Conservation (phyloP, 1,284 basidiomycete genomes). For the Ceratobasidium sp. region DNA sequence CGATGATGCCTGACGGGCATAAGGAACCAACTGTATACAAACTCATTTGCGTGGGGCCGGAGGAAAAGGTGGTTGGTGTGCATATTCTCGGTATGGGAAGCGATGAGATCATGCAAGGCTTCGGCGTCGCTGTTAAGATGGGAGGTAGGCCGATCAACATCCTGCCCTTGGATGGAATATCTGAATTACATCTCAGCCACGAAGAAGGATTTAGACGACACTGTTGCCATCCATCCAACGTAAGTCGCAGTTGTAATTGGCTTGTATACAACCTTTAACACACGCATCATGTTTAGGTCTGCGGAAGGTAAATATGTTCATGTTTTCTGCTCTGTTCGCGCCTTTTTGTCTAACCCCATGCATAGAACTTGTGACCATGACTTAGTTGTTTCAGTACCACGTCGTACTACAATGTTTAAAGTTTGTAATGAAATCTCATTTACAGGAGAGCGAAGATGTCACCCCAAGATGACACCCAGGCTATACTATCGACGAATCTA, state of each 20-base stretch:
- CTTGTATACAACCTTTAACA: background rate
- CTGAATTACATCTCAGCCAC: slow-evolving; percentile 57
- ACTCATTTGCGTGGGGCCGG: slow-evolving; percentile 82
- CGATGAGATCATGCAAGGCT: slow-evolving; percentile 94
- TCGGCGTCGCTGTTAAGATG: slow-evolving; percentile 96
- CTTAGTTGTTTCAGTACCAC: slow-evolving; percentile 19
- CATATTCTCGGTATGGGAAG: slow-evolving; percentile 91
- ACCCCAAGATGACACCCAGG: no score
- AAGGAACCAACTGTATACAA: slow-evolving; percentile 96
- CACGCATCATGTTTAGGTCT: slow-evolving; percentile 39
- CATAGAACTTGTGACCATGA: slow-evolving; percentile 45
- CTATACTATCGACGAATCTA: no score
- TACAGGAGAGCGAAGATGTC: background rate
- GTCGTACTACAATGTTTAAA: background rate
- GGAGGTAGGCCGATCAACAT: slow-evolving; percentile 62
- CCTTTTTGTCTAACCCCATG: background rate
- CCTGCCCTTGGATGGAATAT: background rate
- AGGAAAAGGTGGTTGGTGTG: slow-evolving; percentile 93
- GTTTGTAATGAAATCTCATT: background rate
- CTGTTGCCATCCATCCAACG: slow-evolving; percentile 91
- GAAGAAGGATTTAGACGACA: slow-evolving; percentile 85
- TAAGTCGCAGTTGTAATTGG: slow-evolving; percentile 50
- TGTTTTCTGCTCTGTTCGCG: background rate
- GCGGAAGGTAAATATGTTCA: slow-evolving; percentile 42
- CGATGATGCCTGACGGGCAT: slow-evolving; percentile 84